Evolutionary conservation across 129 eudicot genomes (phyloP), one percentile per base, ranked within the genome.

Genomic region (Artemisia argyi): DNA sequence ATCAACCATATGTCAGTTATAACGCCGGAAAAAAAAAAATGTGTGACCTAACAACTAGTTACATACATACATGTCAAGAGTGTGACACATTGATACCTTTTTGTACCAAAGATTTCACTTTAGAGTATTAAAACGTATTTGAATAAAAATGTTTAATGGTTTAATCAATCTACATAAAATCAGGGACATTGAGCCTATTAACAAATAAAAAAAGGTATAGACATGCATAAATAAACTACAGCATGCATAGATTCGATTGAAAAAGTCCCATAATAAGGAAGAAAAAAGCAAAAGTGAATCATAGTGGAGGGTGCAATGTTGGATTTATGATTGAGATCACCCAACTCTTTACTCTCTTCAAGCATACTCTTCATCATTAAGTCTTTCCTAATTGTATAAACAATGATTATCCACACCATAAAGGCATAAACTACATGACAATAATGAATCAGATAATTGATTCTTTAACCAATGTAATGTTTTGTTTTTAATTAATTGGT

Each of bases 331-430:
- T 20, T 77, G 81, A 28, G 39, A 61, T 77, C 66, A 77, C 72
- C 76, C 71, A 70, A 52, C 58, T 70, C 30, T 55, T 14, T 55
- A 15, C 48, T 56, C 73, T 56, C 76, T 77, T 77, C 8, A 77
- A 70, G 81, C 76, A 77, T 39, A 77, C 69, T 65, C 81, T 77
- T 77, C 81, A 77, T 77, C 66, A 77, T 77, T 77, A 77, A 77
- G 81, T 77, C 51, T 69, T 70, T 65, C 66, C 76, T 69, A 69
- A 69, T 51, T 69, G 26, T 52, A 62, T 60, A 61, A 61, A 68
- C 17, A 68, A 77, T 69, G 26, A 76, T 68, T 68, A 66, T 35
- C 30, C 65, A 39, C 65, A 39, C 65, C 5, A 49, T 68, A 35
- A 35, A 35, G 42, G 42, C 8, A 35, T 35, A 44, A n/a, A 22